Conservation (phyloP, 1,284 basidiomycete genomes). For the Meira nashicola region DNA sequence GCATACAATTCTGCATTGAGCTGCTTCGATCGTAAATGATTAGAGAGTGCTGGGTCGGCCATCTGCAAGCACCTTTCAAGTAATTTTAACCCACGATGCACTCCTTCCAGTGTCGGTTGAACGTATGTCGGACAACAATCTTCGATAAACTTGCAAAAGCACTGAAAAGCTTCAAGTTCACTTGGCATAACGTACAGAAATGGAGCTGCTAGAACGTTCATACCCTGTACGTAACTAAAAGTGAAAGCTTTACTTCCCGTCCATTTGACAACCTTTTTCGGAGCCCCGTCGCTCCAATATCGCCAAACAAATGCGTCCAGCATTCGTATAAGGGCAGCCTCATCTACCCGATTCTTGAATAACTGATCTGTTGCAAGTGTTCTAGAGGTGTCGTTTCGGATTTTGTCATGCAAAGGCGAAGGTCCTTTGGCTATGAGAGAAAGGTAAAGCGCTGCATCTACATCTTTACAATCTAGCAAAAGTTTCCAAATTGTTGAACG, state of each 20-base stretch:
- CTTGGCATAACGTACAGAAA: constrained; percentile 94
- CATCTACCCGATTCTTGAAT: constrained; percentile 88
- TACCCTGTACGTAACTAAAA: constrained; percentile 93
- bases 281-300: constrained; percentile 64
- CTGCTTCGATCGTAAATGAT: constrained; percentile 77
- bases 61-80: constrained; percentile 85
- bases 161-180: constrained; percentile 91
- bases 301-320: constrained; percentile 96
- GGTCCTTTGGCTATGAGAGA: constrained; percentile 30
- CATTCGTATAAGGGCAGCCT: constrained; percentile 91
- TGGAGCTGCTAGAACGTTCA: constrained; percentile 96
- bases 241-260: neutral
- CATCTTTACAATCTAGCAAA: constrained; percentile 26
- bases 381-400: constrained; percentile 62
- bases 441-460: constrained; percentile 29
- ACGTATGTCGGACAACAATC: constrained; percentile 88
- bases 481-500: constrained; percentile 35
- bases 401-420: constrained; percentile 51
- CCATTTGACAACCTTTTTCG: neutral
- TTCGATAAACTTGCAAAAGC: constrained; percentile 91
- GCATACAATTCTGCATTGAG: constrained; percentile 94
- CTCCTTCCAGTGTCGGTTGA: constrained; percentile 87
- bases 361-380: constrained; percentile 89
- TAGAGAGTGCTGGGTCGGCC: constrained; percentile 78
- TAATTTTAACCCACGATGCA: constrained; percentile 85